Conservation (phyloP, 805 yeast genomes). For the Saccharomycopsis sp. region DNA sequence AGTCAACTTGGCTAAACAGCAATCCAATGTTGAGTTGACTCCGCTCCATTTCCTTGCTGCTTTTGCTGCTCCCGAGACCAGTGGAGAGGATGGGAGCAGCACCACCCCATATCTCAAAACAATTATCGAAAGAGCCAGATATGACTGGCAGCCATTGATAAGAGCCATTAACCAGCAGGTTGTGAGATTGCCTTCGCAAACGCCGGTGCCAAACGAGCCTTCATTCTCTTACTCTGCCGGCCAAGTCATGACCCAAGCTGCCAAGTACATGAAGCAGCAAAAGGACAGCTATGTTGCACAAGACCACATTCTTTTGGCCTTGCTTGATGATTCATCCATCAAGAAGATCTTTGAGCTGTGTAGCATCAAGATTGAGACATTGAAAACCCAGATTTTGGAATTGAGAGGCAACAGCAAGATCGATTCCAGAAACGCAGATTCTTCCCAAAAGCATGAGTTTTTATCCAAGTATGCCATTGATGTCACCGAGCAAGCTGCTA, state of each 20-base stretch:
- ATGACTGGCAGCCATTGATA: slow-evolving; percentile 75
- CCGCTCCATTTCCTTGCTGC: slow-evolving; percentile 94
- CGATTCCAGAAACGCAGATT: slow-evolving; percentile 89
- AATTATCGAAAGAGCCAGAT: slow-evolving; percentile 74
- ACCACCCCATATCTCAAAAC: slow-evolving; percentile 66
- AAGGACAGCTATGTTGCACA: slow-evolving; percentile 90
- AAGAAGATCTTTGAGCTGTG: slow-evolving; percentile 65
- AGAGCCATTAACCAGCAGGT: slow-evolving; percentile 71
- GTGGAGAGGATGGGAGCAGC: slow-evolving; percentile 38
- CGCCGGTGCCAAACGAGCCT: slow-evolving; percentile 80
- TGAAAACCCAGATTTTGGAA: slow-evolving; percentile 68
- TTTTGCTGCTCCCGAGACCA: slow-evolving; percentile 63
- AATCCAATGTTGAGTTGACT: slow-evolving; percentile 68
- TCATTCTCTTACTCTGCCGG: slow-evolving; percentile 70
- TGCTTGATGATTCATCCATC: slow-evolving; percentile 69
- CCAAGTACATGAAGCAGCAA: slow-evolving; percentile 73
- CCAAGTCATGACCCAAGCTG: slow-evolving; percentile 63
- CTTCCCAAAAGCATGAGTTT: slow-evolving; percentile 77
- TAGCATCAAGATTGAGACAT: slow-evolving; percentile 54
- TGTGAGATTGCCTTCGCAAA: slow-evolving; percentile 79
- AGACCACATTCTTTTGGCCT: slow-evolving; percentile 82
- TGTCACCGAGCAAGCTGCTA: slow-evolving; percentile 85
- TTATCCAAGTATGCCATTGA: slow-evolving; percentile 85
- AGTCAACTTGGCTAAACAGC: slow-evolving; percentile 72
- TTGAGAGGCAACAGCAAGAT: slow-evolving; percentile 87